These are phyloP conservation scores for Chaetoceros tenuissimus DNA, from an alignment of 108 stramenopile species.

Conservation along the genomic window DNA sequence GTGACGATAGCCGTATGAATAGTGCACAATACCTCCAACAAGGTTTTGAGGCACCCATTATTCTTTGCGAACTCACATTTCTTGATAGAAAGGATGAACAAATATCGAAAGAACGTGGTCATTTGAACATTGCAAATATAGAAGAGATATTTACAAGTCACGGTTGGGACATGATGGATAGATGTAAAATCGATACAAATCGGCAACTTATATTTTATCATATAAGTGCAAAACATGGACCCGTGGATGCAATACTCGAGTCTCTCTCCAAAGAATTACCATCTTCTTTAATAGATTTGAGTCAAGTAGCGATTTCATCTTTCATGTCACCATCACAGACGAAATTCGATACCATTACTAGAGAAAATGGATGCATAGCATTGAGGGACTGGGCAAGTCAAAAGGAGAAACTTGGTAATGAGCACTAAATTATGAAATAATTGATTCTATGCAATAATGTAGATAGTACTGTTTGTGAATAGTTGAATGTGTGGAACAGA, in stretches of 20 bases:
- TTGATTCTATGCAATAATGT: no score
- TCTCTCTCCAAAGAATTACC: not conserved
- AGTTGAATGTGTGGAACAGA: no score
- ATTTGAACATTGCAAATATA: not conserved
- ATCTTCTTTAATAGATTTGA: not conserved
- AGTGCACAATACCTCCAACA: not conserved
- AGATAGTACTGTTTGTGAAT: no score
- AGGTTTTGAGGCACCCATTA: not conserved
- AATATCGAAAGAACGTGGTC: not conserved
- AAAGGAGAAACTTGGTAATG: no score
- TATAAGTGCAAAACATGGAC: not conserved
- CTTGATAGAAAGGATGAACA: not conserved
- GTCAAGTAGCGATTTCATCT: not conserved
- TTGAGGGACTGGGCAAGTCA: not conserved
- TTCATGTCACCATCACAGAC: not conserved
- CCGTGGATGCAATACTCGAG: not conserved
- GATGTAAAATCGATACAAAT: no score
- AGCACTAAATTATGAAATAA: no score
- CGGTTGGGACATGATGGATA: not conserved
- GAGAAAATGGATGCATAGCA: not conserved
- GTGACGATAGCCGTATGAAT: not conserved
- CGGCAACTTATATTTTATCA: not conserved
- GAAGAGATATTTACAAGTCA: not conserved
- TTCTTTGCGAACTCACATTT: not conserved
- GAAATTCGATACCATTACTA: not conserved